A percentile compares a stretch with the other conserved stretches of the same genome.
Evolutionary conservation across 805 yeast genomes (phyloP).

Genomic region (Yamadazyma paraphyllophila): DNA sequence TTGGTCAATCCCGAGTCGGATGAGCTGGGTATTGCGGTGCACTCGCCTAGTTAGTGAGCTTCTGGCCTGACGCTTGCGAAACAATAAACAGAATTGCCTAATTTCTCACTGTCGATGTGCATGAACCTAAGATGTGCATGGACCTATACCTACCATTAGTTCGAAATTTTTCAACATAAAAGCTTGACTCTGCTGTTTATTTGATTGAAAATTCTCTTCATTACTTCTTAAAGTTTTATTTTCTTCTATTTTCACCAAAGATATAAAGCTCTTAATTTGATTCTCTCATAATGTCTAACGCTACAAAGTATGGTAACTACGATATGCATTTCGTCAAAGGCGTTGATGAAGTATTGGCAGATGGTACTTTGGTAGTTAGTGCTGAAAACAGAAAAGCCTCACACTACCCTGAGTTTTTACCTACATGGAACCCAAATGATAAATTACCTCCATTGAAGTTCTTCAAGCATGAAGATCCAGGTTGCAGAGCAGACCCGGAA

Average conservation of each 20-base stretch:
- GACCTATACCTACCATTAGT: neutral
- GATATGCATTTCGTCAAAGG: constrained; percentile 15
- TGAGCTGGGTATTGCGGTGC: neutral
- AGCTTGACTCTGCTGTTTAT: constrained; percentile 3
- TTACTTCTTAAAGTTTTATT: neutral
- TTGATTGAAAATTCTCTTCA: neutral
- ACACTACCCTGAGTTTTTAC: constrained; percentile 28
- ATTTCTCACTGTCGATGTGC: constrained; percentile 1
- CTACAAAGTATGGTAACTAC: constrained; percentile 12
- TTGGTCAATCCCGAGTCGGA: neutral
- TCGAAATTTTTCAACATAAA: constrained; percentile 1
- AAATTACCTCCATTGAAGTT: constrained; percentile 28
- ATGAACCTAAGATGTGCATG: constrained; percentile 5
- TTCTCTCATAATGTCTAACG: constrained; percentile 5
- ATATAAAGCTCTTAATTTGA: neutral
- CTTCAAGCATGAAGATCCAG: constrained; percentile 29
- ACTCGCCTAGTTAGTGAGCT: neutral
- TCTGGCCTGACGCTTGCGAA: neutral
- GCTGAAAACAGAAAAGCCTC: constrained; percentile 21
- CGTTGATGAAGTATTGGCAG: constrained; percentile 11
- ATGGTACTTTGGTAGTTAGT: constrained; percentile 29
- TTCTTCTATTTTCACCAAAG: neutral
- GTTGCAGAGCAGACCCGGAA: constrained; percentile 21
- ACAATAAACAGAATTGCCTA: constrained; percentile 1
- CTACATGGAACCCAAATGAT: constrained; percentile 34